Conservation (phyloP, 2,329 filamentous ascomycete genomes). For the Pseudodiploospora longispora region DNA sequence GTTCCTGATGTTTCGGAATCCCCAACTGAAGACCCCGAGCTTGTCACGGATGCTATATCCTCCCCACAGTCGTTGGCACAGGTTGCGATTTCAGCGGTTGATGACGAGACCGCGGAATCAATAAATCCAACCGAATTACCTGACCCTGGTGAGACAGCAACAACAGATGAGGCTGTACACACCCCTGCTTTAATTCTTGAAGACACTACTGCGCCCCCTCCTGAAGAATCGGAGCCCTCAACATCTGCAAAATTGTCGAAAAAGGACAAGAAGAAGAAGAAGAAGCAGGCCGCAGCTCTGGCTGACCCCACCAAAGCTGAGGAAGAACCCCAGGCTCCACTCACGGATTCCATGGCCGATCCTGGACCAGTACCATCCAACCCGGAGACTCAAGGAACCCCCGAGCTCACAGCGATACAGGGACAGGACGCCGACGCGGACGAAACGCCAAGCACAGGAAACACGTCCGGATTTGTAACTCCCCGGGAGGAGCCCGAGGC, state of each 20-base stretch:
- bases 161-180: too few species aligned
- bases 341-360: conserved; percentile 7
- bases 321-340: conserved; percentile 10
- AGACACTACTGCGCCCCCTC: not conserved
- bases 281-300: conserved; percentile 18
- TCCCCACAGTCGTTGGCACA: too few species aligned
- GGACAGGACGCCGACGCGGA: not conserved
- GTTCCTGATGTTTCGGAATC: too few species aligned
- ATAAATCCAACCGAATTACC: too few species aligned
- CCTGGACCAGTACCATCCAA: not conserved
- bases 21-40: too few species aligned
- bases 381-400: conserved; percentile 1
- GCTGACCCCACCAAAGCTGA: conserved; percentile 12
- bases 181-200: not conserved
- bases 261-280: conserved; percentile 28
- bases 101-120: too few species aligned
- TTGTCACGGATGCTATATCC: too few species aligned
- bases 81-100: too few species aligned
- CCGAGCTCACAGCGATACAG: conserved; percentile 1
- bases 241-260: conserved; percentile 21
- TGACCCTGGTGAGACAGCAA: too few species aligned
- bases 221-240: conserved; percentile 6
- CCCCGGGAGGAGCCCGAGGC: conserved; percentile 6
- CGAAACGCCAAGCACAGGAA: not conserved
- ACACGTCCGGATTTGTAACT: conserved; percentile 11